Evolutionary conservation across 495 filamentous ascomycete species (phyloP).

Genomic region (Penicillium samsonianum): DNA sequence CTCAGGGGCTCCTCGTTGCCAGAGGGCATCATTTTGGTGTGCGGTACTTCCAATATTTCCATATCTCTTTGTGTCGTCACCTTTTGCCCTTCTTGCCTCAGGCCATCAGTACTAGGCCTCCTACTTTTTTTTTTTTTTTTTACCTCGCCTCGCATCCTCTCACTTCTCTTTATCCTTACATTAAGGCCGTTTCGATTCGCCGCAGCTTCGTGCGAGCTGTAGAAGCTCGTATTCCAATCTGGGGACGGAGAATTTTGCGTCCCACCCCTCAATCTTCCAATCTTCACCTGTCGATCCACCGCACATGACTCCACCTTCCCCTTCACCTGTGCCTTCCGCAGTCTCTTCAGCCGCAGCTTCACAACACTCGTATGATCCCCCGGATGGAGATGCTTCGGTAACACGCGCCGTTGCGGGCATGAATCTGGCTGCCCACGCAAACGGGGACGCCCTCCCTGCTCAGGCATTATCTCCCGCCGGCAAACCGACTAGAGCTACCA

Average conservation of each 20-base stretch:
- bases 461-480: conserved; percentile 34
- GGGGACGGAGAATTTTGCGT: conserved; percentile 20
- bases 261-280: conserved; percentile 11
- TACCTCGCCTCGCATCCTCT: conserved; percentile 28
- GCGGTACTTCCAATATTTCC: conserved; percentile 6
- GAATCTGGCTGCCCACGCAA: conserved; percentile 39
- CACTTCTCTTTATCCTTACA: conserved; percentile 14
- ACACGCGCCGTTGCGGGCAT: conserved; percentile 51
- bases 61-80: conserved; percentile 35
- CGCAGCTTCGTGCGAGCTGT: conserved; percentile 28
- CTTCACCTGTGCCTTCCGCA: conserved; percentile 48
- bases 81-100: conserved; percentile 35
- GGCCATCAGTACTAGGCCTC: conserved; percentile 29
- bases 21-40: conserved; percentile 6
- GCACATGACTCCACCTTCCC: conserved; percentile 52
- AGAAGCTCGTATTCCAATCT: conserved; percentile 19
- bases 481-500: conserved; percentile 50
- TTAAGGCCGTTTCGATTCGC: conserved; percentile 10
- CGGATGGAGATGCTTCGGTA: conserved; percentile 49
- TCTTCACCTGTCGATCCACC: conserved; percentile 26
- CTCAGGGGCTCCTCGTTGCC: background rate
- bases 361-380: conserved; percentile 41
- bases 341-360: conserved; percentile 48
- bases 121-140: conserved; percentile 32
- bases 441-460: conserved; percentile 37